Evolutionary conservation across 176 grass and related monocot genomes (phyloP).

Genomic region (Eragrostis curvula): DNA sequence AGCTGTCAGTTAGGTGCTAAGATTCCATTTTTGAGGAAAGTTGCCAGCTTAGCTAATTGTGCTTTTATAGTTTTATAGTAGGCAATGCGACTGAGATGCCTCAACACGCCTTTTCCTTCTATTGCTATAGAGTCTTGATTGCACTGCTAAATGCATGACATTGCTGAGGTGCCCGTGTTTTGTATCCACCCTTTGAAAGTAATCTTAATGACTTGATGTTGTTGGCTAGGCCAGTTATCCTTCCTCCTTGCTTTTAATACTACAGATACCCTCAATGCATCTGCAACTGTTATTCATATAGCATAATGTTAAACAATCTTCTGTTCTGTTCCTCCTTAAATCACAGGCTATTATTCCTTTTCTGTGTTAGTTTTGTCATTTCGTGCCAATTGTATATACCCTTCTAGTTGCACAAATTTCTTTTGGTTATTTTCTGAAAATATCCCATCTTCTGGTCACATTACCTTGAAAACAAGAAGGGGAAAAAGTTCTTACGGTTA

Average conservation of each 20-base stretch:
- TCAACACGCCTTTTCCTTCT: constrained; percentile 15
- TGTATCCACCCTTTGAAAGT: background rate
- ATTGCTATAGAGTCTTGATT: background rate
- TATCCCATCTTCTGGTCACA: background rate
- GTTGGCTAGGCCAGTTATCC: background rate
- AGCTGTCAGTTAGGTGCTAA: constrained; percentile 53
- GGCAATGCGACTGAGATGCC: constrained; percentile 23
- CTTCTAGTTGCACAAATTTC: background rate
- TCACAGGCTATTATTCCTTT: background rate
- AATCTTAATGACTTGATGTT: constrained; percentile 24
- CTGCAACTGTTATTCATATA: background rate
- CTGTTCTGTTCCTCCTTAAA: background rate
- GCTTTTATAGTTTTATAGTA: constrained; percentile 28
- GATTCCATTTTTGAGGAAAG: constrained; percentile 49
- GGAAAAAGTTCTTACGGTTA: background rate
- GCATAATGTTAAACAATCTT: background rate
- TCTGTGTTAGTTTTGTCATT: background rate
- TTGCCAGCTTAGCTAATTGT: constrained; percentile 34
- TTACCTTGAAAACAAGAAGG: background rate
- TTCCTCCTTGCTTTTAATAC: constrained; percentile 2
- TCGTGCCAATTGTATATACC: background rate
- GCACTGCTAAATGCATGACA: background rate
- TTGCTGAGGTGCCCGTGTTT: constrained; percentile 2
- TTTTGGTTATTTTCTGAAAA: background rate
- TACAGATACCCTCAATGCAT: background rate